Percentiles rank a stretch among this genome's conserved stretches.
Evolutionary conservation across 2,329 filamentous ascomycete genomes (phyloP).

Genomic region (Xylariaceae sp.): DNA sequence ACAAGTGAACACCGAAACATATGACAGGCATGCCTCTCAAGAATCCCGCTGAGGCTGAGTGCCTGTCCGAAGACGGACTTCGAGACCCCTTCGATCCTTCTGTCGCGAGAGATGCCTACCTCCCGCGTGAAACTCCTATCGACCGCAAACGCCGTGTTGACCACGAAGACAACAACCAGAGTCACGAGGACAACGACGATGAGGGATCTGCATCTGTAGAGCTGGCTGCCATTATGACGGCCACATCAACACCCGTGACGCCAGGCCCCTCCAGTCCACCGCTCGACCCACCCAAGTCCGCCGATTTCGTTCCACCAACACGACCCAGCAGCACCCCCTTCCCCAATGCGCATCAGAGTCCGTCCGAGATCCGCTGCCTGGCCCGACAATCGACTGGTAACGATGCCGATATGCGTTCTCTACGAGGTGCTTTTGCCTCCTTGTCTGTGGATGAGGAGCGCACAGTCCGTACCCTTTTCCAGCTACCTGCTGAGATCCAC

Average conservation of each 20-base stretch:
- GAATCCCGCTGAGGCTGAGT: slow-evolving; percentile 18
- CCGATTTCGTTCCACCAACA: slow-evolving; percentile 45
- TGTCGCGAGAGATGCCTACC: slow-evolving; percentile 27
- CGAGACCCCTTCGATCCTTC: slow-evolving; percentile 27
- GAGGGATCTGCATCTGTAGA: slow-evolving; percentile 40
- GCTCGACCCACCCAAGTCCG: slow-evolving; percentile 42
- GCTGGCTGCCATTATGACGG: slow-evolving; percentile 41
- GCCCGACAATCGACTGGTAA: slow-evolving; percentile 35
- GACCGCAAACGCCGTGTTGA: slow-evolving; percentile 18
- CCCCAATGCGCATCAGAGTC: slow-evolving; percentile 48
- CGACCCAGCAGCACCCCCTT: slow-evolving; percentile 58
- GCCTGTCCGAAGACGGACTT: slow-evolving; percentile 24
- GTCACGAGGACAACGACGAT: slow-evolving; percentile 34
- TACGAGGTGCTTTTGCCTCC: slow-evolving; percentile 25
- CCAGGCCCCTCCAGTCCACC: slow-evolving; percentile 50
- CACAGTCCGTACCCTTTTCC: slow-evolving; percentile 38
- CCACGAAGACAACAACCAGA: slow-evolving; percentile 25
- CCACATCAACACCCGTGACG: slow-evolving; percentile 50
- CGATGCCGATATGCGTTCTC: slow-evolving; percentile 27
- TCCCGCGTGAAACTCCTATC: slow-evolving; percentile 26
- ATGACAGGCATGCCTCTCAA: slow-evolving; percentile 25
- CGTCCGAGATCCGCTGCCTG: slow-evolving; percentile 39
- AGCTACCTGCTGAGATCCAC: slow-evolving; percentile 65
- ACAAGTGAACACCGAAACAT: slow-evolving; percentile 14
- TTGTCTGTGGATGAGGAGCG: slow-evolving; percentile 27